A percentile compares a stretch with the other conserved stretches of the same genome.
These are phyloP conservation scores for Rhizophagus clarus DNA, from an alignment of 192 early-diverging fungal species.

Conservation along the genomic window DNA sequence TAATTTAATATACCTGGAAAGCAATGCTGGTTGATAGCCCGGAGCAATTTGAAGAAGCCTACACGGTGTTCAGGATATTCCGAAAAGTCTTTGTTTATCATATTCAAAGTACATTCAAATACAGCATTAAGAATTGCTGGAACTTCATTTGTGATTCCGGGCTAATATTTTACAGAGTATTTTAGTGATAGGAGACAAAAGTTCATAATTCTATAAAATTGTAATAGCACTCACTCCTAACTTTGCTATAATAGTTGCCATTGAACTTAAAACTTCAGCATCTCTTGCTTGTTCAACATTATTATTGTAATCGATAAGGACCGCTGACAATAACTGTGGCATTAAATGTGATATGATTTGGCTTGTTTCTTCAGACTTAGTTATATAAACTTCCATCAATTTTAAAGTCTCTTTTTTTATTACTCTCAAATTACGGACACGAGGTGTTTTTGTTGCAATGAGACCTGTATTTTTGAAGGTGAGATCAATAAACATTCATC, in stretches of 20 bases:
- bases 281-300: slow-evolving; percentile 90
- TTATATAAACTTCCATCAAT: slow-evolving; percentile 92
- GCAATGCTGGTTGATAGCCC: slow-evolving; percentile 88
- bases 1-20: slow-evolving; percentile 70
- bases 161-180: slow-evolving; percentile 36
- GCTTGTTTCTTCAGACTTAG: slow-evolving; percentile 82
- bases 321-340: slow-evolving; percentile 87
- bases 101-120: slow-evolving; percentile 96
- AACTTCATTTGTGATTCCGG: slow-evolving; percentile 81
- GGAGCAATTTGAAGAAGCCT: slow-evolving; percentile 91
- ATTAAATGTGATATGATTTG: slow-evolving; percentile 84
- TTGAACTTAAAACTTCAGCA: slow-evolving; percentile 91
- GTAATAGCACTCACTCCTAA: slow-evolving; percentile 62
- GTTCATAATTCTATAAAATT: background rate
- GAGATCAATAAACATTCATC: background rate
- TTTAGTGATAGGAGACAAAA: background rate
- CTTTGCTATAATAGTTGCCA: slow-evolving; percentile 83
- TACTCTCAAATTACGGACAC: slow-evolving; percentile 86
- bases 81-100: slow-evolving; percentile 99
- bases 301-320: slow-evolving; percentile 85
- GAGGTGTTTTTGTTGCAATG: slow-evolving; percentile 91
- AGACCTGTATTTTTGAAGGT: slow-evolving; percentile 47
- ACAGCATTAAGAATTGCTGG: slow-evolving; percentile 87
- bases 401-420: slow-evolving; percentile 97
- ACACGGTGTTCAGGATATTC: slow-evolving; percentile 97